Evolutionary conservation across 179 eudicot genomes (phyloP).

Genomic region (Vitellaria paradoxa): DNA sequence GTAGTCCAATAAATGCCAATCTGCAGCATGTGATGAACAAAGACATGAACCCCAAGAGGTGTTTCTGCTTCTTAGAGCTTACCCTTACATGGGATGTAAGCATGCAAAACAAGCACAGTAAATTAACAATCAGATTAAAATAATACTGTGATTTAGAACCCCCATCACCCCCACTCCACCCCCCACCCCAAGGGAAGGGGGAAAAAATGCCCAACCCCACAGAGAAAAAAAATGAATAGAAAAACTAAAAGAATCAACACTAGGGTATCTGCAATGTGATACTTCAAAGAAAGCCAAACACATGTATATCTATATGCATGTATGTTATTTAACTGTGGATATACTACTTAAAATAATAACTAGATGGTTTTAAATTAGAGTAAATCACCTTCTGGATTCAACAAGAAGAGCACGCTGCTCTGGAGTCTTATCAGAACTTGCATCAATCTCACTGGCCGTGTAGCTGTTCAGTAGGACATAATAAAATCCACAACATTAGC

Average conservation of each 20-base stretch:
- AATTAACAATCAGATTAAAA: neutral
- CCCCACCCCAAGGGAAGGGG: neutral
- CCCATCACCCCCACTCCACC: neutral
- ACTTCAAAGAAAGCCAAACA: neutral
- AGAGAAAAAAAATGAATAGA: neutral
- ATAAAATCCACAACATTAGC: constrained; percentile 4
- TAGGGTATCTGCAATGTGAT: neutral
- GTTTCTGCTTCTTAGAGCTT: neutral
- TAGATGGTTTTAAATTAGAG: neutral
- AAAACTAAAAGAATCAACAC: neutral
- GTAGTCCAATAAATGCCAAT: neutral
- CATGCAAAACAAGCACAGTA: neutral
- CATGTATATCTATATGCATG: neutral
- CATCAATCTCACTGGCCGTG: constrained; percentile 41
- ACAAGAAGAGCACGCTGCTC: constrained; percentile 69
- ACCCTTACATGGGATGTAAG: neutral
- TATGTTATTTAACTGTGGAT: neutral
- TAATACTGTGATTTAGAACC: neutral
- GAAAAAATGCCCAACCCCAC: neutral
- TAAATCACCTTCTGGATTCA: constrained; percentile 61
- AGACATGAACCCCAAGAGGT: neutral
- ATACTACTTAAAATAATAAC: neutral
- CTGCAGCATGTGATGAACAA: neutral
- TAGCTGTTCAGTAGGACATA: constrained; percentile 28
- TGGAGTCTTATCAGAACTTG: constrained; percentile 37